Conservation (phyloP, 768 basidiomycete genomes). For the Pleurotus cornucopiae region DNA sequence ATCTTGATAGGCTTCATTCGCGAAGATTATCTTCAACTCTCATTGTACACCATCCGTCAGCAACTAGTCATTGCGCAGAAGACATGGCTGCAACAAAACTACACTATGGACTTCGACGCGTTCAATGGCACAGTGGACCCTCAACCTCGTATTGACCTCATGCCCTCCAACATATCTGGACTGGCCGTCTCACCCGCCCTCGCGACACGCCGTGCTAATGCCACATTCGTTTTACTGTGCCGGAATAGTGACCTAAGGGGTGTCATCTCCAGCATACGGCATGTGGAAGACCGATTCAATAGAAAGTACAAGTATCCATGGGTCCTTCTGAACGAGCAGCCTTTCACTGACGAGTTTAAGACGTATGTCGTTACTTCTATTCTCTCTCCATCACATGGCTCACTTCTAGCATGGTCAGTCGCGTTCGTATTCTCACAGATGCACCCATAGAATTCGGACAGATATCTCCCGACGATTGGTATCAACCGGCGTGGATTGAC, state of each 20-base stretch:
- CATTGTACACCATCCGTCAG: conserved; percentile 37
- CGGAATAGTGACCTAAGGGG: conserved; percentile 61
- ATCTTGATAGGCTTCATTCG: conserved; percentile 48
- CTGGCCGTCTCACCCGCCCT: background rate
- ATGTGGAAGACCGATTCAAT: conserved; percentile 84
- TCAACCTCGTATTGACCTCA: background rate
- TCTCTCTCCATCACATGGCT: background rate
- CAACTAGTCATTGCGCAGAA: conserved; percentile 16
- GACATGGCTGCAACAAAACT: background rate
- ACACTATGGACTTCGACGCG: background rate
- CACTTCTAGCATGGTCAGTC: conserved; percentile 10
- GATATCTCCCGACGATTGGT: conserved; percentile 62
- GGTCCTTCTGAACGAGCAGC: conserved; percentile 84
- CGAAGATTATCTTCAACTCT: conserved; percentile 42
- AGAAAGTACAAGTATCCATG: conserved; percentile 76
- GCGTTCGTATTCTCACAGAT: conserved; percentile 20
- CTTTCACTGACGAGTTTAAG: conserved; percentile 75
- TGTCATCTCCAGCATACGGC: conserved; percentile 60
- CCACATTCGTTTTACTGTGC: conserved; percentile 47
- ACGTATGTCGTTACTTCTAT: conserved; percentile 29
- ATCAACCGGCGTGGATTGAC: conserved; percentile 71
- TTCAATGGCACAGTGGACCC: background rate
- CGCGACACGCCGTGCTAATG: conserved; percentile 27
- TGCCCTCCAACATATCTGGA: background rate
- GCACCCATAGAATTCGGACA: conserved; percentile 39